Evolutionary conservation across 768 basidiomycete species (phyloP).

Genomic region (Cystoderma amianthinum): DNA sequence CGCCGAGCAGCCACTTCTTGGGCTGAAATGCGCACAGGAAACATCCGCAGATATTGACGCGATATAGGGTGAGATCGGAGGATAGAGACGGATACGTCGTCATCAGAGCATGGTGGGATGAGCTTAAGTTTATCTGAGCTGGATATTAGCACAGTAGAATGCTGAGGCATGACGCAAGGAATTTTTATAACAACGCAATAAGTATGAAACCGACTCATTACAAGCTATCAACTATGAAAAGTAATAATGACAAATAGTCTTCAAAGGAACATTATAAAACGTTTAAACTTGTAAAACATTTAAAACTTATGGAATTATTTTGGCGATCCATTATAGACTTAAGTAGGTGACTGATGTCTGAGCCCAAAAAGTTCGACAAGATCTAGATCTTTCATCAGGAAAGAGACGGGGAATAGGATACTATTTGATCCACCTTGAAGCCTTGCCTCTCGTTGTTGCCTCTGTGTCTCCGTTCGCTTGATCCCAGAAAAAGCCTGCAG

Average conservation of each 20-base stretch:
- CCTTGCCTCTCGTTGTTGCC: conserved; percentile 74
- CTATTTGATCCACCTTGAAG: conserved; percentile 54
- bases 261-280: too few relatives aligned
- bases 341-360: conserved; percentile 9
- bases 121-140: conserved; percentile 27
- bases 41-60: conserved; percentile 27
- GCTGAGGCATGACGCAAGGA: conserved; percentile 28
- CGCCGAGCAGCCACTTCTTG: conserved; percentile 28
- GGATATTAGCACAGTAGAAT: conserved; percentile 18
- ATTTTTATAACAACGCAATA: too few relatives aligned
- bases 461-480: conserved; percentile 65
- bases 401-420: neutral
- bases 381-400: conserved; percentile 27
- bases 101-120: conserved; percentile 20
- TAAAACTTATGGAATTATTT: too few relatives aligned
- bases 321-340: too few relatives aligned
- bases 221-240: too few relatives aligned
- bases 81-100: conserved; percentile 26
- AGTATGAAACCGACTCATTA: too few relatives aligned
- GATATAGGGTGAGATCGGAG: conserved; percentile 32
- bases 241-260: too few relatives aligned
- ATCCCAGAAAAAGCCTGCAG: conserved; percentile 80
- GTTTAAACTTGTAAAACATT: too few relatives aligned
- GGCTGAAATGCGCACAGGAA: conserved; percentile 25
- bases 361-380: conserved; percentile 42